Evolutionary conservation across 306 rosid species (phyloP), one percentile per base, ranked within the genome.

Genomic region (Quercus engelmannii): DNA sequence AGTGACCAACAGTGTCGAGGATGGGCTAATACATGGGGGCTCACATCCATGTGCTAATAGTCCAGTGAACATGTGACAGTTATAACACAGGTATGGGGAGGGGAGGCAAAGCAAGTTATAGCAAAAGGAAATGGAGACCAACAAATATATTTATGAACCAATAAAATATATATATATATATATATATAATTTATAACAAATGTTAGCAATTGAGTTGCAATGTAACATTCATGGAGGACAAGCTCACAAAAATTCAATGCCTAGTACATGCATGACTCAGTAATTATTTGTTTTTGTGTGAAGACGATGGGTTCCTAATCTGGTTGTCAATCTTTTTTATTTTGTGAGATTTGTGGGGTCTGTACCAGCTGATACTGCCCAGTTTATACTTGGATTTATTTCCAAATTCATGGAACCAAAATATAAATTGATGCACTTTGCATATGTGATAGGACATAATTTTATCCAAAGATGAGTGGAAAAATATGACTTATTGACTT

Each of bases 41-140:
- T 71, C 23, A 14, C 21, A 15, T 13, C 83, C 84, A 81, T 81
- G 83, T 81, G 84, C 70, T 30, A 26, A n/a, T 80, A 75, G 6
- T 81, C 84, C 82, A 73, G 11, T 46, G n/a, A 67, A 56, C 88
- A 84, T 76, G 84, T 82, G 86, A 73, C 14, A 31, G 55, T 81
- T 85, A 67, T 57, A 73, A 67, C 82, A 33, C 49, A 67, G 72
- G 72, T 9, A 67, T 35, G 72, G 51, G 51, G 20, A 33, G 72
- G 51, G 25, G 11, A 33, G 52, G n/a, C 23, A 67, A 21, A 19
- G 15, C 51, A 67, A 67, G 25, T 67, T 67, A 33, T 4, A 65
- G 5, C 8, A 58, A 21, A 21, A 58, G 64, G 25, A 58, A 3
- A 26, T 62, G 69, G 69, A 62, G 69, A 26, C 41, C 69, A 28